Base-by-base conservation (phyloP, 2,329 filamentous ascomycete species). In the Thermothelomyces thermophilus region DNA sequence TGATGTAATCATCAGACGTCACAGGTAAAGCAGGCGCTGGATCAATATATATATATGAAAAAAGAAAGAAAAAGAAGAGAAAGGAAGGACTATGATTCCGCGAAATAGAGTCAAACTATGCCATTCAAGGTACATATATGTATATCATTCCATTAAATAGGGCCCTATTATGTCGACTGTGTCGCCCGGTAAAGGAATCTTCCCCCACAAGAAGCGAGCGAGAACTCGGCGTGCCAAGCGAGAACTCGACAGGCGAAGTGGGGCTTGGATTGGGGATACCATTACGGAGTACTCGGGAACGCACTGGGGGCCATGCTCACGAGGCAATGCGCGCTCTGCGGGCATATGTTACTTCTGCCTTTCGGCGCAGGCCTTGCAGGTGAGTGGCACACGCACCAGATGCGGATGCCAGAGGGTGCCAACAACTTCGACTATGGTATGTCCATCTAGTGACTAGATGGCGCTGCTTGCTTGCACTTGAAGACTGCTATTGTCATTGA, bases 211-310 rank as follows among this genome's bases (percentile, higher is more conserved):
- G 20, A 7, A 6, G 31, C 14, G 17, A 9, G 35, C 37, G 36
- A 41, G 17, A 20, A 10, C n/a, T 28, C 37, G 31, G 28, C 26
- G 19, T 24, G 48, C 48, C 48, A 51, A 51, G 48, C 48, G n/a
- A 42, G 42, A 51, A 16, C 17, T 42, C 17, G 37, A 41, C n/a
- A 50, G 2, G 43, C 48, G 43, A 46, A 31, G 42, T 46, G 42
- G 42, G 22, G 28, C 37, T 24, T 19, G 14, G 6, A n/a, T 6
- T 7, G 40, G n/a, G 14, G 24, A 5, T 26, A 22, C 14, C 19
- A 26, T 26, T 10, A 34, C 14, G 34, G 34, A 26, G 41, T 26
- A 26, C 5, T 26, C n/a, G n/a, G 24, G 5, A 26, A 26, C 24
- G 24, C 5, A 9, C 5, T 26, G 9, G 24, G 5, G 24, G 5